phyloP scores from a whole-genome alignment of 768 basidiomycete species.

The Symmetrospora coprosmae region DNA sequence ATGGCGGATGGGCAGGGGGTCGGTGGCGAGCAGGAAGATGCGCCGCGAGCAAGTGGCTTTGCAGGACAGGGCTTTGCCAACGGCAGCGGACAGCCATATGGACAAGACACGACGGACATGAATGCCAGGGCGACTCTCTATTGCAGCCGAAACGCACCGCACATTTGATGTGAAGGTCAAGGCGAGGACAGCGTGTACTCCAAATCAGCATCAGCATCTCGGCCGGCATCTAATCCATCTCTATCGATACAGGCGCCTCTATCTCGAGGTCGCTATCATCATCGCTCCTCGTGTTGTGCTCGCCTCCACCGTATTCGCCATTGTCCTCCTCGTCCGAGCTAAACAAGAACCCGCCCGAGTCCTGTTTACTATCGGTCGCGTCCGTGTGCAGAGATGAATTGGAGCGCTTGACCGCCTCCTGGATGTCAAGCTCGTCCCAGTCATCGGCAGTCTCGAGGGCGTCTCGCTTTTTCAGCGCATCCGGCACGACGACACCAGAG shows the following conservation, averaged over 20 bases:
- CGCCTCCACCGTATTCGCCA: conserved; percentile 11
- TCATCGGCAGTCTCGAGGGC: conserved; percentile 26
- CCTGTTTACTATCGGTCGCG: neutral
- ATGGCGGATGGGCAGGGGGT: too few species aligned
- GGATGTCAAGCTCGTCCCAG: conserved; percentile 22
- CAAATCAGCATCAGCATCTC: too few species aligned
- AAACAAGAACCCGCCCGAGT: neutral
- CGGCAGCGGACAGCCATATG: too few species aligned
- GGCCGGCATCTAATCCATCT: too few species aligned
- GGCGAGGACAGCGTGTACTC: too few species aligned
- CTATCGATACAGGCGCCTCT: neutral
- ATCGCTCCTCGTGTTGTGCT: conserved; percentile 27
- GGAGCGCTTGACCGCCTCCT: neutral
- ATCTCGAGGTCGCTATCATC: conserved; percentile 25
- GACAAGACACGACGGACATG: too few species aligned
- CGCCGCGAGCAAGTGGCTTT: too few species aligned
- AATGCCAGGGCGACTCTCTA: too few species aligned
- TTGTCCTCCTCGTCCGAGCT: conserved; percentile 3
- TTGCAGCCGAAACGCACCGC: too few species aligned
- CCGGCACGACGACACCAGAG: neutral
- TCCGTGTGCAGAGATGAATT: neutral
- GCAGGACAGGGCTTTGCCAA: too few species aligned
- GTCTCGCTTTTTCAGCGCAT: conserved; percentile 20
- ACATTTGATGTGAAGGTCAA: too few species aligned
- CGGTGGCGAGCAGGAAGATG: too few species aligned